Evolutionary conservation across 1,139 yeast genomes (phyloP), one percentile per base, ranked within the genome.

Genomic region (Protomyces gravidus): DNA sequence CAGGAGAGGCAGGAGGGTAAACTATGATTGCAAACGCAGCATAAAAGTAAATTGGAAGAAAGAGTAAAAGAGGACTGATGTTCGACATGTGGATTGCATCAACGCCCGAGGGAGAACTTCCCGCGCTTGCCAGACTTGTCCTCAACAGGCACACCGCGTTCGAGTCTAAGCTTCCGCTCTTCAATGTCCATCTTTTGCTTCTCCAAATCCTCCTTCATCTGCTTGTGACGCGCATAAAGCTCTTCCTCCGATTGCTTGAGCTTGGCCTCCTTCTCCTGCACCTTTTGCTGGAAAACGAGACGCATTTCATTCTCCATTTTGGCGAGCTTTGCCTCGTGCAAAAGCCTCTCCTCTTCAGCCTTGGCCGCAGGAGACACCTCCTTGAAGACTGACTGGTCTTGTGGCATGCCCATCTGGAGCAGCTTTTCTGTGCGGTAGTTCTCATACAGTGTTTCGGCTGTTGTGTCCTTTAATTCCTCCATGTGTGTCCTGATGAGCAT

Each of bases 241-340:
- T 94, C 98, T 61, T 96, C 95, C 76, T 94, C 98, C 53, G 97
- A 89, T 76, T 90, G 88, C 77, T 90, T 96, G 72, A 94, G 82
- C 77, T 90, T 90, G 80, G 89, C 88, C 75, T 94, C 99, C 83
- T 94, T 94, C 75, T 90, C 97, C 62, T 86, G 79, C 42, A 94
- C 98, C 77, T 92, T 94, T 71, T 88, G 95, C 75, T 90, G 96
- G 83, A 94, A 94, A 61, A 94, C 96, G 27, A 85, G 80, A 77
- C 92, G 90, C 97, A 94, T 89, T 75, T 92, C 97, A 39, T 89
- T 82, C 76, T 94, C 98, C 86, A 94, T 83, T 77, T 89, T 89
- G 63, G 92, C 85, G 68, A 94, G 80, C 71, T 92, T 89, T 63
- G 96, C 95, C 75, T 89, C 97, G 72, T 92, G 97, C 69, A 89